Percentiles rank a stretch among this genome's conserved stretches.
These are phyloP conservation scores for Karstenula rhodostoma DNA, from an alignment of 2,329 filamentous ascomycete genomes.

Conservation along the genomic window DNA sequence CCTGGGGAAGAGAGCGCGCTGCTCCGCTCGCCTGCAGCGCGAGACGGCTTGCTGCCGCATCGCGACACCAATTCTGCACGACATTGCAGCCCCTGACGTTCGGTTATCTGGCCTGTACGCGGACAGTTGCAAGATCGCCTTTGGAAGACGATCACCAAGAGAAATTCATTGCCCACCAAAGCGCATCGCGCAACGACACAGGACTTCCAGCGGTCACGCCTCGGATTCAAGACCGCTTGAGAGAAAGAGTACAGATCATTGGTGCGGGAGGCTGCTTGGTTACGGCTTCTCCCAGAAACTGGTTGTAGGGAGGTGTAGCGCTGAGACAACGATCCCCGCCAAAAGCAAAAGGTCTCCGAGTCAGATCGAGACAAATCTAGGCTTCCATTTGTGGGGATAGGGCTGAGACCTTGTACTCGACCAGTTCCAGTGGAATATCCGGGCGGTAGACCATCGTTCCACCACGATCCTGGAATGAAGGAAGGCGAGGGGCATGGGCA, in stretches of 20 bases:
- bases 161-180: no score
- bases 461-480: slow-evolving; percentile 50
- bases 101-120: neutral
- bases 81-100: neutral
- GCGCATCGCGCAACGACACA: neutral
- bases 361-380: neutral
- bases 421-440: neutral
- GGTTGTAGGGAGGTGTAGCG: slow-evolving; percentile 10
- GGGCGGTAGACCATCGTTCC: neutral
- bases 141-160: no score
- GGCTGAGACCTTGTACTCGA: slow-evolving; percentile 11
- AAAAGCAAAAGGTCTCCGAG: neutral
- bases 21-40: slow-evolving; percentile 10
- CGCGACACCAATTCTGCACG: neutral
- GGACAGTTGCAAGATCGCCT: neutral
- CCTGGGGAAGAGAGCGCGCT: slow-evolving; percentile 7
- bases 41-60: slow-evolving; percentile 12
- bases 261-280: neutral
- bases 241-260: neutral
- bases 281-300: neutral
- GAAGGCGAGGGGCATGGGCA: slow-evolving; percentile 47
- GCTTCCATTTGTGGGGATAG: neutral
- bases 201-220: neutral
- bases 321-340: slow-evolving; percentile 9
- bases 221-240: neutral